Percentiles rank a stretch among this genome's conserved stretches.
phyloP scores from a whole-genome alignment of 768 basidiomycete genomes.

The Podaxis carcinomalis region DNA sequence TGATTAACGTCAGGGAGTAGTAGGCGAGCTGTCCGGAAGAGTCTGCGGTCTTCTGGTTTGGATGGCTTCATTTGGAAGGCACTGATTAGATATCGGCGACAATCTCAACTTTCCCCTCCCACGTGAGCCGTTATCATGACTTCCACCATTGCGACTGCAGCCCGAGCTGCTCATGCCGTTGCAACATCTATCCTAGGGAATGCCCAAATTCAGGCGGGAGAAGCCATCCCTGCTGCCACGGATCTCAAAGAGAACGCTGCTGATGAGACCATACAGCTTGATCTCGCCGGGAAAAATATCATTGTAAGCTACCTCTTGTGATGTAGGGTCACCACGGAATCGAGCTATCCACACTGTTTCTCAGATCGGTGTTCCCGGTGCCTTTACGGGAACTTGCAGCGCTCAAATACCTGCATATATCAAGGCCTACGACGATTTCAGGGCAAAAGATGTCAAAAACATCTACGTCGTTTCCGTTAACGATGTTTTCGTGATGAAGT shows the following conservation, averaged over 20 bases:
- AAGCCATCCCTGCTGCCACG: conserved; percentile 39
- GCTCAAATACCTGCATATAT: conserved; percentile 64
- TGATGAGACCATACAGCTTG: conserved; percentile 34
- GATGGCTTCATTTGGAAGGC: neutral
- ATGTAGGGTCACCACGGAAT: neutral
- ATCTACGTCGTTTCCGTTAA: conserved; percentile 76
- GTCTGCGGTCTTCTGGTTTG: neutral
- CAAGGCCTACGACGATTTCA: conserved; percentile 62
- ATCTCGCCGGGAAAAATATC: conserved; percentile 56
- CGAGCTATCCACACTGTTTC: neutral
- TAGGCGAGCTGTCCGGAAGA: neutral
- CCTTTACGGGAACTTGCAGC: conserved; percentile 72
- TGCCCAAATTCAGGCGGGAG: conserved; percentile 46
- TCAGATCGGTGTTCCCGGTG: conserved; percentile 73
- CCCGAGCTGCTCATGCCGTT: conserved; percentile 51
- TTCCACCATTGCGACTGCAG: conserved; percentile 40
- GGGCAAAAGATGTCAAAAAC: conserved; percentile 68
- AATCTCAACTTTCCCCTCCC: neutral
- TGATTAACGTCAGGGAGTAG: too few relatives aligned
- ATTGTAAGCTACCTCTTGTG: conserved; percentile 40
- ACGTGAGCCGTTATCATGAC: conserved; percentile 31
- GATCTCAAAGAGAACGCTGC: conserved; percentile 59
- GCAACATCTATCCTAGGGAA: conserved; percentile 44
- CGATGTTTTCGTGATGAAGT: conserved; percentile 72
- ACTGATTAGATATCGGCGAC: neutral